Evolutionary conservation across 108 stramenopile genomes (phyloP).

Genomic region (Stephanodiscus minutulus): DNA sequence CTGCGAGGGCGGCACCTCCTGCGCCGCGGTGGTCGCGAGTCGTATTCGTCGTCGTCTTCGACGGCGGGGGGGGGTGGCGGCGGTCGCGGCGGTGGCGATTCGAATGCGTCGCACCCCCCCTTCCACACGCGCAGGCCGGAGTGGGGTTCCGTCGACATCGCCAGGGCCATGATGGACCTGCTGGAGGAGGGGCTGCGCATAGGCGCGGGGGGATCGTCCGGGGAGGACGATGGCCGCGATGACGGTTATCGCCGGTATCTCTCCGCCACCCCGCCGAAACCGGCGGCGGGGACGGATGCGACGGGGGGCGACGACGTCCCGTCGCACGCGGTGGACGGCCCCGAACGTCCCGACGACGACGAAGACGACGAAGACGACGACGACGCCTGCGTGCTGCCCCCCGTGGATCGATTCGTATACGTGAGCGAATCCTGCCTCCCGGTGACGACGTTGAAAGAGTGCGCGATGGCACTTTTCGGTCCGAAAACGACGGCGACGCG

Average conservation of each 20-base stretch:
- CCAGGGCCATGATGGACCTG: too few species aligned
- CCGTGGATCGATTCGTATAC: conserved; percentile 82
- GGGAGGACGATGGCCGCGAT: too few species aligned
- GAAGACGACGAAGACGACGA: too few species aligned
- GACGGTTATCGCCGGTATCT: conserved; percentile 39
- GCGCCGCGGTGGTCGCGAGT: too few species aligned
- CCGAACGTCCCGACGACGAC: too few species aligned
- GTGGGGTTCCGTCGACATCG: conserved; percentile 93
- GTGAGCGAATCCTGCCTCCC: conserved; percentile 88
- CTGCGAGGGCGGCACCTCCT: conserved; percentile 67
- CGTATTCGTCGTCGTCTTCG: conserved; percentile 37
- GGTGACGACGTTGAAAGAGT: conserved; percentile 67
- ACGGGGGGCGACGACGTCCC: conserved; percentile 19
- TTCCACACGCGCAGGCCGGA: conserved; percentile 68
- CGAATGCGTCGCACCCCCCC: too few species aligned
- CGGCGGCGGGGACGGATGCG: conserved; percentile 5
- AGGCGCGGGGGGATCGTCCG: too few species aligned
- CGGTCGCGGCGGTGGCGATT: conserved; percentile 9
- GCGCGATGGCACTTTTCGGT: conserved; percentile 55
- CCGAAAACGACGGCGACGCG: background rate
- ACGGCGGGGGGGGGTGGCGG: conserved; percentile 15
- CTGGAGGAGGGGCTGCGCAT: too few species aligned
- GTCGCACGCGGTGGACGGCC: too few species aligned
- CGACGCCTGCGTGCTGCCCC: conserved; percentile 42
- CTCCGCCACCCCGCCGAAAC: background rate